Conservation (phyloP, 148 eudicot genomes). For the Hydrangea macrophylla region DNA sequence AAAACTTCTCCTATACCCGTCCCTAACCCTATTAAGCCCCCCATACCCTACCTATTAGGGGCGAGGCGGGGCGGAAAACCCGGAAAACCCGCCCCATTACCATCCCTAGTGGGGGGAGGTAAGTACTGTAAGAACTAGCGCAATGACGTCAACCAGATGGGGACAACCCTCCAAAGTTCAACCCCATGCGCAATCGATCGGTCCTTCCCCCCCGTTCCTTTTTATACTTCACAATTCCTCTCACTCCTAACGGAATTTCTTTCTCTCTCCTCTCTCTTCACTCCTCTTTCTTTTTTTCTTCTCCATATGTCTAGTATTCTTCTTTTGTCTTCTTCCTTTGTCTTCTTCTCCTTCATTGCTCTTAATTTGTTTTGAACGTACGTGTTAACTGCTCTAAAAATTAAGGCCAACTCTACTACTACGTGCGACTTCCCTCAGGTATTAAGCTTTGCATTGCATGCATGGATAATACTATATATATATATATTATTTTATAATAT, state of each 20-base stretch:
- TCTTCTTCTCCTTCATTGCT: constrained; percentile 19
- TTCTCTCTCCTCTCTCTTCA: constrained; percentile 1
- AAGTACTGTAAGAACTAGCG: constrained; percentile 11
- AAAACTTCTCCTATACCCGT: too few relatives aligned
- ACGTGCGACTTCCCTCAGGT: constrained; percentile 8
- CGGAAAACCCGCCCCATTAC: too few relatives aligned
- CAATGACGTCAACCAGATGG: constrained; percentile 28
- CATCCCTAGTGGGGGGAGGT: too few relatives aligned
- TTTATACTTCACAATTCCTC: constrained; percentile 1
- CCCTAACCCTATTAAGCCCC: too few relatives aligned
- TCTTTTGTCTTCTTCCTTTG: background rate
- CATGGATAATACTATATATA: background rate
- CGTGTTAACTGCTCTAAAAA: background rate
- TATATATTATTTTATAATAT: too few relatives aligned
- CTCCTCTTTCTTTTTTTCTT: constrained; percentile 14
- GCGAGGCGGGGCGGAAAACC: too few relatives aligned
- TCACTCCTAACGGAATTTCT: constrained; percentile 7
- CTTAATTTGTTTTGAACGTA: background rate
- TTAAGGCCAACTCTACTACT: background rate
- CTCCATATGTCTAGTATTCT: too few relatives aligned
- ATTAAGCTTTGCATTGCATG: constrained; percentile 10
- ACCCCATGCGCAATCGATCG: constrained; percentile 30
- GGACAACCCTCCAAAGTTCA: constrained; percentile 16
- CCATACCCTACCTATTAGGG: too few relatives aligned
- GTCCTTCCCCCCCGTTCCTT: constrained; percentile 4